Evolutionary conservation across 129 eudicot genomes (phyloP).

Genomic region (Kitagawia praeruptora): DNA sequence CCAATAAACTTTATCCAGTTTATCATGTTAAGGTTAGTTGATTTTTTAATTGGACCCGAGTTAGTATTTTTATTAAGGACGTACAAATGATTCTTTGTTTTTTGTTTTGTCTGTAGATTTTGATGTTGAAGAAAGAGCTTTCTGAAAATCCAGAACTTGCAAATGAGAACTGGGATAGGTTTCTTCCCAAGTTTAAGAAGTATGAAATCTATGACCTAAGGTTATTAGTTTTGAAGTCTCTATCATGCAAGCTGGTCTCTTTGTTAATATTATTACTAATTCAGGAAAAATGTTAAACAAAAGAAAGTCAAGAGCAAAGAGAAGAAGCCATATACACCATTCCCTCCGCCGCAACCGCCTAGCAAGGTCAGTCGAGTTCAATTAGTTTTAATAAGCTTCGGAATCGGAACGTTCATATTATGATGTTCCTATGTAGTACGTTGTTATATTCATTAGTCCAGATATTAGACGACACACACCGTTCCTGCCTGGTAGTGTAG

Average conservation of each 20-base stretch:
- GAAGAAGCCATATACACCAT: slow-evolving; percentile 89
- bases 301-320: slow-evolving; percentile 77
- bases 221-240: background rate
- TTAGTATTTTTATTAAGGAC: background rate
- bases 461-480: too few relatives aligned
- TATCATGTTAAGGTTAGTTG: slow-evolving; percentile 59
- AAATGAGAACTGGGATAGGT: slow-evolving; percentile 94
- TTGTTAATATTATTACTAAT: background rate
- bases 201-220: slow-evolving; percentile 22
- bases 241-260: background rate
- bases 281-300: slow-evolving; percentile 87
- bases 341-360: slow-evolving; percentile 92
- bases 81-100: slow-evolving; percentile 7
- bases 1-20: slow-evolving; percentile 84
- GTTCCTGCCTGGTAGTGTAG: background rate
- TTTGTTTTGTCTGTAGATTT: slow-evolving; percentile 30
- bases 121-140: slow-evolving; percentile 86
- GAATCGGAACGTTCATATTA: too few relatives aligned
- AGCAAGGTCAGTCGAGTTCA: slow-evolving; percentile 54
- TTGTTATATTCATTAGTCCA: too few relatives aligned
- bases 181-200: slow-evolving; percentile 86
- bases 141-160: slow-evolving; percentile 81
- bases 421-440: too few relatives aligned
- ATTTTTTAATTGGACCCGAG: background rate
- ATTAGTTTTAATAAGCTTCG: background rate